phyloP scores from a whole-genome alignment of 2,329 filamentous ascomycete species.

The Lachnellula cervina region DNA sequence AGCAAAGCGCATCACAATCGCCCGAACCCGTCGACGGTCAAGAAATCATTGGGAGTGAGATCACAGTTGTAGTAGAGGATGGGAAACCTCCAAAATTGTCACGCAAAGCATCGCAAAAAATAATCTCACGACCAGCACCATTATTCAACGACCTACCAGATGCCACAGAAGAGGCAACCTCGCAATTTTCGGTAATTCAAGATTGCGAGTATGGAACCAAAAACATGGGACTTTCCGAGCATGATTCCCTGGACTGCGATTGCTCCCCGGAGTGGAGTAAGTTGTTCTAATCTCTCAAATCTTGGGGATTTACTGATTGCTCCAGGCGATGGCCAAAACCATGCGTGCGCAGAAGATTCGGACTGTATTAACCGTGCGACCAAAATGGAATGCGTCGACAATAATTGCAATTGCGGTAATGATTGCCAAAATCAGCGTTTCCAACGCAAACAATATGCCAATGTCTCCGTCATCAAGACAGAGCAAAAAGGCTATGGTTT shows the following conservation, averaged over 20 bases:
- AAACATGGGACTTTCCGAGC: constrained; percentile 83
- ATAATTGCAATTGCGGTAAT: constrained; percentile 80
- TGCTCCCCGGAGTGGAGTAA: constrained; percentile 93
- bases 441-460: constrained; percentile 80
- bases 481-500: constrained; percentile 97
- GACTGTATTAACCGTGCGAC: constrained; percentile 98
- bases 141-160: constrained; percentile 74
- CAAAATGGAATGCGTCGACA: constrained; percentile 88
- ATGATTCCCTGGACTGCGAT: constrained; percentile 88
- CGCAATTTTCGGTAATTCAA: constrained; percentile 73
- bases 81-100: constrained; percentile 66
- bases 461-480: constrained; percentile 93
- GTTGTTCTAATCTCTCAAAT: constrained; percentile 34
- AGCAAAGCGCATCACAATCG: constrained; percentile 20
- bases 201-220: constrained; percentile 91
- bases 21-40: constrained; percentile 39
- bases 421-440: constrained; percentile 94
- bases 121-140: constrained; percentile 54
- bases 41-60: constrained; percentile 54
- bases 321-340: constrained; percentile 60
- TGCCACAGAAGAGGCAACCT: constrained; percentile 69
- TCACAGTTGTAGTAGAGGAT: constrained; percentile 58
- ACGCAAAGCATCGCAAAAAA: constrained; percentile 69
- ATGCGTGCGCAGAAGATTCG: constrained; percentile 90
- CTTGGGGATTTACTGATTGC: constrained; percentile 31